A percentile compares a stretch with the other conserved stretches of the same genome.
These are phyloP conservation scores for Plasmodium berghei DNA, from an alignment of 169 alveolate genomes.

Conservation along the genomic window DNA sequence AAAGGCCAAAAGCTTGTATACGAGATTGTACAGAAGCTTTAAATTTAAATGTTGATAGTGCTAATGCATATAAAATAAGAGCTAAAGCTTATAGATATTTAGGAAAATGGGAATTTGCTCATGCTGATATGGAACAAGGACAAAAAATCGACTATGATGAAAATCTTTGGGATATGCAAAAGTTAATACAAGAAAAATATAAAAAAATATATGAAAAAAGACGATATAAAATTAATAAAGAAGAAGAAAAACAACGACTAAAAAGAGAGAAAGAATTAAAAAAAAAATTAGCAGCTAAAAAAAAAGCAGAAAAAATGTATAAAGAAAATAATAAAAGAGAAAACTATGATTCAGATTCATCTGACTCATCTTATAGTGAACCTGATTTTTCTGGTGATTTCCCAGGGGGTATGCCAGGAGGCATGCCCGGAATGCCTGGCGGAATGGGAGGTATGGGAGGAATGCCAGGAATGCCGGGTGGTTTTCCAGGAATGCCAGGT, in stretches of 20 bases:
- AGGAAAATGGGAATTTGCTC: constrained; percentile 84
- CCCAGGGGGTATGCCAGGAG: constrained; percentile 80
- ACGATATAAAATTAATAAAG: constrained; percentile 74
- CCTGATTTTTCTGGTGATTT: constrained; percentile 78
- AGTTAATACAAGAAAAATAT: constrained; percentile 83
- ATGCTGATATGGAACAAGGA: constrained; percentile 84
- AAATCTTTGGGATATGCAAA: constrained; percentile 85
- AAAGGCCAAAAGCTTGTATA: constrained; percentile 81
- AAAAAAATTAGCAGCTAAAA: constrained; percentile 78
- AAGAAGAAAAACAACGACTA: constrained; percentile 78
- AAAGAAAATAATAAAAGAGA: constrained; percentile 76
- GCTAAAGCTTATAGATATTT: constrained; percentile 83
- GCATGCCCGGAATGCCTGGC: constrained; percentile 81
- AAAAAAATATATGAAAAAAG: constrained; percentile 82
- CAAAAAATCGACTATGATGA: constrained; percentile 87
- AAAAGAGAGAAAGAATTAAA: constrained; percentile 77
- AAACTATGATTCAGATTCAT: constrained; percentile 45
- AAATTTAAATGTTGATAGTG: constrained; percentile 83
- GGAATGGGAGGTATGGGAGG: constrained; percentile 81
- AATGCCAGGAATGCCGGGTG: constrained; percentile 80
- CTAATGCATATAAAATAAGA: constrained; percentile 82
- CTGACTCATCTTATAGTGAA: constrained; percentile 60
- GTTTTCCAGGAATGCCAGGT: constrained; percentile 77
- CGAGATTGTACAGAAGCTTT: constrained; percentile 85
- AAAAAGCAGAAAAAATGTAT: constrained; percentile 77